A percentile compares a stretch with the other conserved stretches of the same genome.
Conservation (phyloP, 176 grass and related monocot genomes). For the Dendrocalamus sinicus region DNA sequence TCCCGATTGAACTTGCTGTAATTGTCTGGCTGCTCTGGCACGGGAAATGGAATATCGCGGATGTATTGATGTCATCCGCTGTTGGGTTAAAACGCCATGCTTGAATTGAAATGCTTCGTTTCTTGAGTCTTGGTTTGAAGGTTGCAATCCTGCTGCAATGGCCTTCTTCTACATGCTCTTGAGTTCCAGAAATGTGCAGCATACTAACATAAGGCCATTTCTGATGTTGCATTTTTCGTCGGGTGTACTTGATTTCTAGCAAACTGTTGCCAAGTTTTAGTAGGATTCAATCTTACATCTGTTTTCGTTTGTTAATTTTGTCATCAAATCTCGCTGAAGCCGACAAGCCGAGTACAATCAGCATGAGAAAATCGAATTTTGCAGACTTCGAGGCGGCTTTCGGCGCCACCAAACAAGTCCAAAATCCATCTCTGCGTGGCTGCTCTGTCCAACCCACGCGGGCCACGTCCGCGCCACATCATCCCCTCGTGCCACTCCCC, state of each 20-base stretch:
- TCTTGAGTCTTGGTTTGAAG: not conserved
- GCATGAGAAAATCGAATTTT: not conserved
- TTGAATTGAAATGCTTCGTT: not conserved
- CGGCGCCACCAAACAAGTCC: not conserved
- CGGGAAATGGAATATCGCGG: conserved; percentile 28
- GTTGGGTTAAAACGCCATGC: not conserved
- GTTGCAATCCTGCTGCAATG: not conserved
- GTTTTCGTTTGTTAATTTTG: not conserved
- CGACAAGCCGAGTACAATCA: not conserved
- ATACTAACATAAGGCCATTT: not conserved
- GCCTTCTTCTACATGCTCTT: not conserved
- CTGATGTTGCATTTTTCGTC: not conserved
- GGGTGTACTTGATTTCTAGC: not conserved
- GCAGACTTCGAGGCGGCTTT: not conserved
- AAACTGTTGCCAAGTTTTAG: not conserved
- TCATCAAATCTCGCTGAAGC: not conserved
- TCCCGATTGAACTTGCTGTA: conserved; percentile 38
- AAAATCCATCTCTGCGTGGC: no score
- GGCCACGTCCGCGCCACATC: not conserved
- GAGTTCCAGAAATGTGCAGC: not conserved
- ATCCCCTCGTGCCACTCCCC: not conserved
- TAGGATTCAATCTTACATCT: not conserved
- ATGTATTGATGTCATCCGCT: not conserved
- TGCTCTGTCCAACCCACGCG: not conserved
- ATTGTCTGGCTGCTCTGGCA: not conserved